These are phyloP conservation scores for Tritrichomonas foetus DNA, from an alignment of 208 protist species.

Conservation along the genomic window DNA sequence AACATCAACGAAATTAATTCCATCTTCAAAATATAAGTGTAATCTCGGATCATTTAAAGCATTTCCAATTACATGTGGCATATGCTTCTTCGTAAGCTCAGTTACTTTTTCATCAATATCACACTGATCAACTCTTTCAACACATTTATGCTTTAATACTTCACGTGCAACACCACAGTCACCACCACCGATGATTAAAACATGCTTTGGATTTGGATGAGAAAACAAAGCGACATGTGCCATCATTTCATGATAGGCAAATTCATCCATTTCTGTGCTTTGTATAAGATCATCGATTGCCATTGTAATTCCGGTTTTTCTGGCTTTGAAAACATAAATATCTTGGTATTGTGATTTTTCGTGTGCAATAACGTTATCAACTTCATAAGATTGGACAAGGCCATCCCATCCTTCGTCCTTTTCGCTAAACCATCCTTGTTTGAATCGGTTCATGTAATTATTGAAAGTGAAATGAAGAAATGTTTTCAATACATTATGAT, in stretches of 20 bases:
- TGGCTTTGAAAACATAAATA: not conserved
- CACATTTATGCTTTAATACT: not conserved
- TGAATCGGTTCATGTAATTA: not conserved
- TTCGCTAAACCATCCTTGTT: slow-evolving; percentile 35
- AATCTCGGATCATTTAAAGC: not conserved
- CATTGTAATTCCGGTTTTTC: not conserved
- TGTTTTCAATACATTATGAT: too few relatives aligned
- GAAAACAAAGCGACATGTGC: not conserved
- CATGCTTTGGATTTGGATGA: slow-evolving; percentile 16
- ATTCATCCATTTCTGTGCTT: slow-evolving; percentile 2
- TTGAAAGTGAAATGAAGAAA: too few relatives aligned
- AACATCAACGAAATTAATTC: not conserved
- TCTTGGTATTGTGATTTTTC: slow-evolving; percentile 27
- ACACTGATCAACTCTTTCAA: not conserved
- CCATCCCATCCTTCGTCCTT: not conserved
- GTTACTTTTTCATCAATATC: slow-evolving; percentile 32
- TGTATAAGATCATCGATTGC: slow-evolving; percentile 26
- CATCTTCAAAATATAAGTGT: slow-evolving; percentile 15
- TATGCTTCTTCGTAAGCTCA: not conserved
- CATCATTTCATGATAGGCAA: slow-evolving; percentile 40
- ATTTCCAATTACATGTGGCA: not conserved
- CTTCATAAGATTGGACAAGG: not conserved
- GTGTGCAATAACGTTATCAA: not conserved
- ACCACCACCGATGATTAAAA: slow-evolving; percentile 37
- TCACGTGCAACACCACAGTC: slow-evolving; percentile 20